Conservation (phyloP, 2,329 filamentous ascomycete genomes). For the Zymoseptoria crescenta region DNA sequence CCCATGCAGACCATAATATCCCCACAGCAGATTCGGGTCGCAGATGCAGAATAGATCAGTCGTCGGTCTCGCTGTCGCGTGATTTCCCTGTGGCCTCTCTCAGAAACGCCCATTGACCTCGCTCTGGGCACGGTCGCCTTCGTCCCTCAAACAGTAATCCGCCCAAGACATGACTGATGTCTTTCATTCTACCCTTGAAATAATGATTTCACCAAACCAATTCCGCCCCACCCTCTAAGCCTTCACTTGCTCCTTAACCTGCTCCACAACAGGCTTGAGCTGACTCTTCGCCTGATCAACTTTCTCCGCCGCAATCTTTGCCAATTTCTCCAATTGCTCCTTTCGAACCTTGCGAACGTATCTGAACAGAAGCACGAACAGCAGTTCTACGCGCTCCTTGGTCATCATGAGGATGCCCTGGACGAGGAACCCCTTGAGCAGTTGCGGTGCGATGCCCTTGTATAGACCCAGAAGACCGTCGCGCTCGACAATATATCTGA, state of each 20-base stretch:
- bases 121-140: neutral
- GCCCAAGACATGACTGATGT: neutral
- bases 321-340: constrained; percentile 61
- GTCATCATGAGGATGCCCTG: constrained; percentile 99
- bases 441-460: constrained; percentile 92
- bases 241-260: neutral
- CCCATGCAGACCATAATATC: neutral
- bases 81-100: neutral
- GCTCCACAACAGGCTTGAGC: constrained; percentile 1
- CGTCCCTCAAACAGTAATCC: constrained; percentile 1
- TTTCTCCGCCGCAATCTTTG: constrained; percentile 52
- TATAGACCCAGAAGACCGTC: constrained; percentile 81
- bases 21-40: neutral
- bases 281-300: constrained; percentile 41
- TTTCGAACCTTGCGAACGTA: constrained; percentile 66
- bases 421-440: constrained; percentile 84
- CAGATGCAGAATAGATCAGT: neutral
- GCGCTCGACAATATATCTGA: constrained; percentile 84
- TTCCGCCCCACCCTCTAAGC: neutral
- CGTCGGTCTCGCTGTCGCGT: neutral
- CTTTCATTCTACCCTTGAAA: neutral
- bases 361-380: constrained; percentile 78
- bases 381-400: constrained; percentile 86
- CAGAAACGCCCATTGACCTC: neutral
- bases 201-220: neutral